Conservation (phyloP, 768 basidiomycete genomes). For the Exsudoporus frostii region DNA sequence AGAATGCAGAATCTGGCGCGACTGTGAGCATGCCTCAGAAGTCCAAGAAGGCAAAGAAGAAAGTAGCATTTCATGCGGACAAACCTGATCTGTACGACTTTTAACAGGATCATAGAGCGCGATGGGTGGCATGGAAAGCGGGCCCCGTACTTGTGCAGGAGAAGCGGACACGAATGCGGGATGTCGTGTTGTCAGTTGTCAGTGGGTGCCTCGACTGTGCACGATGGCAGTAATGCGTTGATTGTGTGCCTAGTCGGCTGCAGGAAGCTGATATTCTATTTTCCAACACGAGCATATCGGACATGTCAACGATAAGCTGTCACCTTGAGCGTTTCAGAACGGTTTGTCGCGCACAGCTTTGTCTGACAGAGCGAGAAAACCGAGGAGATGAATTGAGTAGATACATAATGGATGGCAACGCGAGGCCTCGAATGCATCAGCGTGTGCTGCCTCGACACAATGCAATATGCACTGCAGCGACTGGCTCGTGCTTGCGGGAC, state of each 20-base stretch:
- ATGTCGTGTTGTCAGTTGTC: background rate
- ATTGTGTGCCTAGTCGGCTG: background rate
- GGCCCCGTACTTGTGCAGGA: background rate
- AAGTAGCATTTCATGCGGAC: slow-evolving; percentile 66
- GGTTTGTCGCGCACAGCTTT: slow-evolving; percentile 13
- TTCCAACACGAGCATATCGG: slow-evolving; percentile 9
- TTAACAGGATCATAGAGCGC: too few species aligned
- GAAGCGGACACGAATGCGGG: background rate
- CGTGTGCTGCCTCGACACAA: too few species aligned
- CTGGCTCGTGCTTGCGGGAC: too few species aligned
- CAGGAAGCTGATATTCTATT: background rate
- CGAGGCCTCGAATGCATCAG: too few species aligned
- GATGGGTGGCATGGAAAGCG: too few species aligned
- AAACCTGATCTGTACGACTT: slow-evolving; percentile 74
- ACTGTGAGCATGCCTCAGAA: slow-evolving; percentile 14
- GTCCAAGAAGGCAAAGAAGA: slow-evolving; percentile 55
- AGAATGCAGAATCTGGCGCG: slow-evolving; percentile 4
- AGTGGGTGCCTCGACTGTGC: background rate
- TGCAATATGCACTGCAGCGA: too few species aligned
- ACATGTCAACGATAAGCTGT: slow-evolving; percentile 7
- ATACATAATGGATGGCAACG: too few species aligned
- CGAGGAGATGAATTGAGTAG: slow-evolving; percentile 17
- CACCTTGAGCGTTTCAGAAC: slow-evolving; percentile 17
- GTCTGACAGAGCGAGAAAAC: slow-evolving; percentile 4
- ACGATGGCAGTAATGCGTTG: background rate